phyloP scores from a whole-genome alignment of 441 rosid species.

The Adansonia madagascariensis region DNA sequence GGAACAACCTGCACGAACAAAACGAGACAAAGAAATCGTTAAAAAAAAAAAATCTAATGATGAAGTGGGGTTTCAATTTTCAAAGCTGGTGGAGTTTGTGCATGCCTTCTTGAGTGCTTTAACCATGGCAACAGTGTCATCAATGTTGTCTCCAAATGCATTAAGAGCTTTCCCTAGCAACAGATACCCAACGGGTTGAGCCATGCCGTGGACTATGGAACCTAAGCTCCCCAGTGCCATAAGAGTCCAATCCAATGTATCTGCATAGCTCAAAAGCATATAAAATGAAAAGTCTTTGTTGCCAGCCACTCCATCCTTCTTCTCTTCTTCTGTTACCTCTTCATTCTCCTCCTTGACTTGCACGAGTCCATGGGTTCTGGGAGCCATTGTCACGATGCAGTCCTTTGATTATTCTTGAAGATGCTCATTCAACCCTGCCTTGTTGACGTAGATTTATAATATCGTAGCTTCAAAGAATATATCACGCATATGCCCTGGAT shows the following conservation, averaged over 20 bases:
- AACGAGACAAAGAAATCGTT: background rate
- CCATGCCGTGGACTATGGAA: conserved; percentile 62
- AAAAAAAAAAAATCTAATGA: background rate
- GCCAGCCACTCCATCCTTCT: background rate
- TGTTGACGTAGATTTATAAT: background rate
- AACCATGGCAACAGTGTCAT: conserved; percentile 39
- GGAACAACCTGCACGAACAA: conserved; percentile 54
- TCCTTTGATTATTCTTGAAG: background rate
- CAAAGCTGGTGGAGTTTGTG: background rate
- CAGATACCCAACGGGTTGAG: conserved; percentile 64
- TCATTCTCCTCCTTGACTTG: background rate
- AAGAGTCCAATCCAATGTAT: conserved; percentile 52
- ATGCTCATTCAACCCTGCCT: background rate
- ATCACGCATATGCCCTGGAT: conserved; percentile 23
- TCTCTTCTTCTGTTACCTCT: background rate
- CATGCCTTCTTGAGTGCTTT: conserved; percentile 46
- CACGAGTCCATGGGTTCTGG: background rate
- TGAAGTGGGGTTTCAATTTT: background rate
- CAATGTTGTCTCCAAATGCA: conserved; percentile 51
- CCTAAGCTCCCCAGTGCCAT: conserved; percentile 65
- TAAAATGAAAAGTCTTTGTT: conserved; percentile 38
- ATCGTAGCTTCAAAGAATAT: conserved; percentile 15
- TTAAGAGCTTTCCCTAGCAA: conserved; percentile 67
- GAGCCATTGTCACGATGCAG: background rate
- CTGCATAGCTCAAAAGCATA: conserved; percentile 59